Conservation (phyloP, 169 alveolate genomes). For the Plasmodium blacklocki region DNA sequence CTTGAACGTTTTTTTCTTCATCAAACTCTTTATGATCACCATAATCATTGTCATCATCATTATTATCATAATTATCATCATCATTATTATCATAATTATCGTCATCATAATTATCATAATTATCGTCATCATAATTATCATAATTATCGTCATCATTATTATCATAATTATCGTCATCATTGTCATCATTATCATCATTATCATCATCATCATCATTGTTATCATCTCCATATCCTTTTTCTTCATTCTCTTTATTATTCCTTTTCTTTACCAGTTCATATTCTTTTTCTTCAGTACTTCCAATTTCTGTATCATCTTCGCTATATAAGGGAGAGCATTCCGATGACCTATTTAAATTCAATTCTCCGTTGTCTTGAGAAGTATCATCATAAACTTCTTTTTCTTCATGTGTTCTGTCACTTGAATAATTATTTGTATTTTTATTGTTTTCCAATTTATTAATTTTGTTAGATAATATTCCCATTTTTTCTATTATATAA, state of each 20-base stretch:
- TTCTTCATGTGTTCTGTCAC: too few species aligned
- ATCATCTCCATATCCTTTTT: background rate
- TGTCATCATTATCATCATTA: background rate
- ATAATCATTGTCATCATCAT: background rate
- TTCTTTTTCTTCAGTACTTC: background rate
- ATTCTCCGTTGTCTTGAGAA: too few species aligned
- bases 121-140: background rate
- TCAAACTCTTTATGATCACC: too few species aligned
- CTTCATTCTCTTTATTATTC: background rate
- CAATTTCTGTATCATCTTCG: constrained; percentile 7
- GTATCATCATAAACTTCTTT: too few species aligned
- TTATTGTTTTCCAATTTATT: too few species aligned
- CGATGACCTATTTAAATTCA: too few species aligned
- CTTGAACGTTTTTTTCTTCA: too few species aligned
- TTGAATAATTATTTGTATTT: too few species aligned
- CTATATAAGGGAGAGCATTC: too few species aligned
- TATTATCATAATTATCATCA: background rate
- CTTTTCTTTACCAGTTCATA: background rate
- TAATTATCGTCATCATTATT: background rate
- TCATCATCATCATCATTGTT: background rate
- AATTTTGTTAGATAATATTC: too few species aligned
- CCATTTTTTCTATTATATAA: too few species aligned
- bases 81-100: background rate
- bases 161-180: background rate
- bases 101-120: background rate